Base-by-base conservation (phyloP, 139 green algal genomes). In the Micractinium sp. region DNA sequence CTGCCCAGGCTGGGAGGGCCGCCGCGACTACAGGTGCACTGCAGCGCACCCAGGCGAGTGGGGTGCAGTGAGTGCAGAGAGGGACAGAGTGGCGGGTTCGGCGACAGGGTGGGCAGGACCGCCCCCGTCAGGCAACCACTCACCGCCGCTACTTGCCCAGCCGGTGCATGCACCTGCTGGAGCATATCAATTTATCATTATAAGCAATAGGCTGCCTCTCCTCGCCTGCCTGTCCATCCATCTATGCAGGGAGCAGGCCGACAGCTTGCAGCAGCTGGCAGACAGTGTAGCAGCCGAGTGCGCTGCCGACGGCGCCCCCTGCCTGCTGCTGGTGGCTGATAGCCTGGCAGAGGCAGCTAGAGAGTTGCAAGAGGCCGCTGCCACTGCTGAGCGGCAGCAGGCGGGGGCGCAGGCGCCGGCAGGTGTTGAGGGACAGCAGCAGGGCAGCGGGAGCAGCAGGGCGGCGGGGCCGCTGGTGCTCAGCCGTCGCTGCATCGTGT, bases 401-500 rank as follows among this genome's bases (percentile, higher is more conserved):
- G 86, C 73, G 0, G 53, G 27, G 9, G 35, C 60, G 36, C 60
- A 89, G 56, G n/a, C 85, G 73, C 31, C 23, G 2, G 61, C 31
- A 31, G 73, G 22, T 5, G 31, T 0, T 31, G 29, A 29, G 7
- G 7, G 66, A 36, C 33, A 38, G 60, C 77, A 76, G 75, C 36
- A 3, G 29, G 75, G 27, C 41, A 73, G 79, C 14, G 2, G 27
- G 61, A 16, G 25, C 4, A 29, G 33, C 81, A 53, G 23, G 35
- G 36, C 27, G 9, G 15, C 31, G 61, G 23, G 36, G 76, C 53
- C 29, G 61, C 61, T 53, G 67, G 47, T 82, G 67, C 87, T 82
- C 61, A 82, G 87, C 41, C 74, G 66, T 36, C 66, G 87, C n/a
- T 81, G 80, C 63, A 88, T 94, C 36, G 94, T 94, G 95, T 96